Conservation (phyloP, 2,329 filamentous ascomycete genomes). For the Neocucurbitaria cava region DNA sequence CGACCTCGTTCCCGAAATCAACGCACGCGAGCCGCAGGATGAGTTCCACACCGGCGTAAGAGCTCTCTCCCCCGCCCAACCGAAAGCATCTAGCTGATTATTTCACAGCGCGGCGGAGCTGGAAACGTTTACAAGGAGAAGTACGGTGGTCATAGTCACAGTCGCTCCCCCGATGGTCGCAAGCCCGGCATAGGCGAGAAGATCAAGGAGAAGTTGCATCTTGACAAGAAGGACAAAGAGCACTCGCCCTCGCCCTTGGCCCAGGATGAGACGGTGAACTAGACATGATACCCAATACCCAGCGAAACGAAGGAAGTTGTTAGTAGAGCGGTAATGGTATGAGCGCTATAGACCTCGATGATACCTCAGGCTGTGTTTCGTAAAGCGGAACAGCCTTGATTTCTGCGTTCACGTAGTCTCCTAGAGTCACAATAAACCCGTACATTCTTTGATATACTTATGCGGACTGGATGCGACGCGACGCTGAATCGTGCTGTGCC, state of each 20-base stretch:
- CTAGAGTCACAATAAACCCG: conserved; percentile 1
- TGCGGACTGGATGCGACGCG: not conserved
- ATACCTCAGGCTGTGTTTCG: conserved; percentile 17
- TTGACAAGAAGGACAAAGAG: conserved; percentile 46
- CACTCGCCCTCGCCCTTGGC: conserved; percentile 38
- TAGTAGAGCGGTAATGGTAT: conserved; percentile 13
- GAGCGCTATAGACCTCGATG: conserved; percentile 14
- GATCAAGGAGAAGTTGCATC: conserved; percentile 51
- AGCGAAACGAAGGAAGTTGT: conserved; percentile 2
- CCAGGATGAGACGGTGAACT: conserved; percentile 27
- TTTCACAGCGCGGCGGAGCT: conserved; percentile 50
- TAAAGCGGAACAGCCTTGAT: conserved; percentile 9
- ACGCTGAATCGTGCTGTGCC: conserved; percentile 6
- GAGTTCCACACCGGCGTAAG: conserved; percentile 59
- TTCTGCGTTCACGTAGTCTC: no score
- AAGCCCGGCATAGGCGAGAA: conserved; percentile 51
- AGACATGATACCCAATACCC: conserved; percentile 30
- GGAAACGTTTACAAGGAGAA: conserved; percentile 58
- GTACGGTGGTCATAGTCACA: conserved; percentile 56
- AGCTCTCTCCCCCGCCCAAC: conserved; percentile 9
- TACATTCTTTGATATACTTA: conserved; percentile 7
- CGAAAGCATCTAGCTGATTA: conserved; percentile 14
- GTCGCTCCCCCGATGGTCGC: conserved; percentile 38
- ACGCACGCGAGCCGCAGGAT: conserved; percentile 48
- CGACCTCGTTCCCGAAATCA: conserved; percentile 55